Conservation (phyloP, 2,329 filamentous ascomycete species). For the Ascochyta clinopodiicola region DNA sequence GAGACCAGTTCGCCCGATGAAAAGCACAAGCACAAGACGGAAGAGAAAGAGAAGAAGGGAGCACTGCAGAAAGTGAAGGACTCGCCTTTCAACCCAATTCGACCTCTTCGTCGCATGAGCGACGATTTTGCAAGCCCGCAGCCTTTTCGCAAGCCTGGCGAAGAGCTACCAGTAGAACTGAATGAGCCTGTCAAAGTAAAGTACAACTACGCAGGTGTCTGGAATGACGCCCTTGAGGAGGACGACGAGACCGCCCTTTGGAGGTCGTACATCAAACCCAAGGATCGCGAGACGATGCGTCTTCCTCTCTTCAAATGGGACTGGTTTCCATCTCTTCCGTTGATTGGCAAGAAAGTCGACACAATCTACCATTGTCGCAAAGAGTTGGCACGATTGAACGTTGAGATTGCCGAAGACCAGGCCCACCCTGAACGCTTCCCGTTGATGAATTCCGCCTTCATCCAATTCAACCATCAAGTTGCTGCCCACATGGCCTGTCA, state of each 20-base stretch:
- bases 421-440: conserved; percentile 84
- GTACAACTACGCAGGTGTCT: conserved; percentile 41
- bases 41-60: conserved; percentile 26
- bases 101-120: conserved; percentile 34
- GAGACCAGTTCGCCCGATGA: conserved; percentile 34
- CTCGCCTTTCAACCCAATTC: conserved; percentile 29
- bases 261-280: conserved; percentile 81
- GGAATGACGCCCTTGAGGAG: conserved; percentile 39
- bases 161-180: conserved; percentile 44
- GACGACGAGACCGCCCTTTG: conserved; percentile 63
- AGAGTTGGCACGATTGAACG: conserved; percentile 83
- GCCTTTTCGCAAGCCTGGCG: conserved; percentile 49
- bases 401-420: conserved; percentile 92
- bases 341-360: conserved; percentile 89
- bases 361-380: conserved; percentile 90
- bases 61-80: conserved; percentile 33
- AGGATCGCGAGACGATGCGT: conserved; percentile 84
- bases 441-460: conserved; percentile 94
- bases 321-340: conserved; percentile 82
- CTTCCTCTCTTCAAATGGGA: conserved; percentile 60
- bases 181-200: conserved; percentile 35
- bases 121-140: conserved; percentile 54
- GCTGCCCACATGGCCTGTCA: conserved; percentile 99
- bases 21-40: conserved; percentile 24
- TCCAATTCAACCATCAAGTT: conserved; percentile 98